Base-by-base conservation (phyloP, 768 basidiomycete species). In the Boletus edulis region DNA sequence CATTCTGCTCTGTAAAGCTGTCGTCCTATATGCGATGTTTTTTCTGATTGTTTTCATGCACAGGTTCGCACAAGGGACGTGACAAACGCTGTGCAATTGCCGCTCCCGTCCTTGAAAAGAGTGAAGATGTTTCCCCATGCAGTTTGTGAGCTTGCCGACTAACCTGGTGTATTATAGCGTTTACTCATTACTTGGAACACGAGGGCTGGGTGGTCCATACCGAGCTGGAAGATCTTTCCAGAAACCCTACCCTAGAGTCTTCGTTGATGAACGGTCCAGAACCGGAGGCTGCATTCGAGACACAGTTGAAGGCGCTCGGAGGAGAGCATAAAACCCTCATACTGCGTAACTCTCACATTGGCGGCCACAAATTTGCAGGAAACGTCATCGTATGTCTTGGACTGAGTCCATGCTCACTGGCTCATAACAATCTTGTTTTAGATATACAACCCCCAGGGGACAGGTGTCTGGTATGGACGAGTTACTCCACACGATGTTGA, bases 11-110 rank as follows among this genome's bases (percentile, higher is more conserved):
- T 99, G 95, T 93, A 70, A 72, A 85, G 6, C n/a, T 32, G 37
- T 35, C 20, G 17, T 5, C 32, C 8, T 61, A 44, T 9, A 46
- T 32, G 27, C 5, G 31, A 31, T 17, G 10, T 22, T 22, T n/a
- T 46, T 52, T n/a, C 53, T 59, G 29, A 60, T 43, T 22, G 20
- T 12, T 11, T 37, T 31, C 20, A 3, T 35, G 40, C 12, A 32
- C 64, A 95, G 93, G 95, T 69, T 97, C 94, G 3, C 96, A 98
- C 73, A 93, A 94, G 73, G 83, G 82, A 62, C 79, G 95, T 32
- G 96, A 98, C 73, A 95, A 94, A 67, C 84, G 93, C 56, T 99
- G 96, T 71, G 82, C 83, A 24, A 86, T 98, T 43, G 85, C 89
- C 11, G 93, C 94, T 2, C 89, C 90, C 3, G 84, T 89, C 63